These are phyloP conservation scores for Cyclanthera cordifolia DNA, from an alignment of 306 rosid genomes.

Conservation along the genomic window DNA sequence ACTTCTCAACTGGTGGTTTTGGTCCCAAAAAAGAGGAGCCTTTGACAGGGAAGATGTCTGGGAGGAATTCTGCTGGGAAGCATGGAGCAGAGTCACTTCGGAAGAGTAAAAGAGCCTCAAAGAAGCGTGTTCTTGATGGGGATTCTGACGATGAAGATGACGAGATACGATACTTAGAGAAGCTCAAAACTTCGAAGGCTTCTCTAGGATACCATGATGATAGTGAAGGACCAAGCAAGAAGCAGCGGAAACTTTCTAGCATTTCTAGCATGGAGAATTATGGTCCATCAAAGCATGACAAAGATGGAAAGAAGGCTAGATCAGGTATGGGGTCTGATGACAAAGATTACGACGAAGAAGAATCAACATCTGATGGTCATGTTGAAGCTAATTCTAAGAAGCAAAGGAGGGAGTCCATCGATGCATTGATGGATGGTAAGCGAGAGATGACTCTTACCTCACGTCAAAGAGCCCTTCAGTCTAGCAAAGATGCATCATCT, in stretches of 20 bases:
- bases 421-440: slow-evolving; percentile 52
- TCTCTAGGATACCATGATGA: slow-evolving; percentile 46
- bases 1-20: slow-evolving; percentile 60
- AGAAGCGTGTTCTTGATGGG: slow-evolving; percentile 57
- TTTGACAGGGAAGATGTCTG: slow-evolving; percentile 40
- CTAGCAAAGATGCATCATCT: slow-evolving; percentile 70
- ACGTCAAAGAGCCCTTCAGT: slow-evolving; percentile 82
- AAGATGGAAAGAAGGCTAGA: slow-evolving; percentile 35
- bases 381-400: slow-evolving; percentile 57
- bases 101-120: slow-evolving; percentile 73
- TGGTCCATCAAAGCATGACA: slow-evolving; percentile 26
- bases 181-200: slow-evolving; percentile 65
- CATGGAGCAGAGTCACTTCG: slow-evolving; percentile 62
- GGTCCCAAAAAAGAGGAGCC: slow-evolving; percentile 53
- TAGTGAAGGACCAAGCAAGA: slow-evolving; percentile 65
- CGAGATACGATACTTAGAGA: slow-evolving; percentile 84
- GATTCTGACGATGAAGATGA: slow-evolving; percentile 69
- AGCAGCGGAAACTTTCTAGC: slow-evolving; percentile 65
- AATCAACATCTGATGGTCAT: slow-evolving; percentile 63
- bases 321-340: slow-evolving; percentile 27
- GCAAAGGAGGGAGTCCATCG: slow-evolving; percentile 69
- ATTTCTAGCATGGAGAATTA: slow-evolving; percentile 54
- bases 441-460: slow-evolving; percentile 72
- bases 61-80: slow-evolving; percentile 36
- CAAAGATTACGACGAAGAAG: slow-evolving; percentile 53